Percentiles rank a stretch among this genome's conserved stretches.
Conservation (phyloP, 2,329 filamentous ascomycete genomes). For the Alternaria consortialis region DNA sequence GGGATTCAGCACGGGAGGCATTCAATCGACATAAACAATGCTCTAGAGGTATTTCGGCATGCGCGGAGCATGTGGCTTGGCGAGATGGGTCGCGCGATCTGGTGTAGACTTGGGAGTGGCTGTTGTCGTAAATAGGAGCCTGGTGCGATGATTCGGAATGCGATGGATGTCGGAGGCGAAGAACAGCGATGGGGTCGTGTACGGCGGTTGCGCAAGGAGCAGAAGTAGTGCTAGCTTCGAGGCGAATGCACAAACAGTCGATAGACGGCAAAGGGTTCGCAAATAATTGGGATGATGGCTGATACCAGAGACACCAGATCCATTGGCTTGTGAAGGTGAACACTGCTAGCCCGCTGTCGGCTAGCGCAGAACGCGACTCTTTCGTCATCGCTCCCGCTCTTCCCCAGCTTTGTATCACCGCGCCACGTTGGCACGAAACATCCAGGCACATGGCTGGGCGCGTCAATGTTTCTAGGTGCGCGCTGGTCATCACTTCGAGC, state of each 20-base stretch:
- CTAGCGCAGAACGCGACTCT: slow-evolving; percentile 27
- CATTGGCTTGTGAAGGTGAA: slow-evolving; percentile 40
- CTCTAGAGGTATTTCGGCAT: slow-evolving; percentile 24
- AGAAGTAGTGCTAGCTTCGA: neutral
- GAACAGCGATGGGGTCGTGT: slow-evolving; percentile 6
- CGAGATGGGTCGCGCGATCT: slow-evolving; percentile 30
- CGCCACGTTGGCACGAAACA: neutral
- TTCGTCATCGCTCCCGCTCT: slow-evolving; percentile 31
- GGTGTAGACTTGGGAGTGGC: slow-evolving; percentile 18
- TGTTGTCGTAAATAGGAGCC: slow-evolving; percentile 35
- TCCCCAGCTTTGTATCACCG: slow-evolving; percentile 15
- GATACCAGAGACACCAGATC: slow-evolving; percentile 11
- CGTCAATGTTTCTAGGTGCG: neutral
- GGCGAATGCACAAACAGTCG: slow-evolving; percentile 7
- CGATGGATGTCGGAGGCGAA: slow-evolving; percentile 18
- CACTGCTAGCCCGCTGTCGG: slow-evolving; percentile 21
- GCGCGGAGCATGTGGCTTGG: slow-evolving; percentile 42
- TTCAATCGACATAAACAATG: slow-evolving; percentile 65
- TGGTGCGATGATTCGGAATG: slow-evolving; percentile 28
- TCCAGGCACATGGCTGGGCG: neutral
- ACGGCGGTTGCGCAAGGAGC: neutral
- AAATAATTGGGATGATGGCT: slow-evolving; percentile 17
- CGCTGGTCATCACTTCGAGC: neutral
- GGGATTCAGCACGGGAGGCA: slow-evolving; percentile 95
- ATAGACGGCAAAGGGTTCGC: slow-evolving; percentile 14